Base-by-base conservation (phyloP, 2,329 filamentous ascomycete species). In the Pseudocercospora pini-densiflorae region DNA sequence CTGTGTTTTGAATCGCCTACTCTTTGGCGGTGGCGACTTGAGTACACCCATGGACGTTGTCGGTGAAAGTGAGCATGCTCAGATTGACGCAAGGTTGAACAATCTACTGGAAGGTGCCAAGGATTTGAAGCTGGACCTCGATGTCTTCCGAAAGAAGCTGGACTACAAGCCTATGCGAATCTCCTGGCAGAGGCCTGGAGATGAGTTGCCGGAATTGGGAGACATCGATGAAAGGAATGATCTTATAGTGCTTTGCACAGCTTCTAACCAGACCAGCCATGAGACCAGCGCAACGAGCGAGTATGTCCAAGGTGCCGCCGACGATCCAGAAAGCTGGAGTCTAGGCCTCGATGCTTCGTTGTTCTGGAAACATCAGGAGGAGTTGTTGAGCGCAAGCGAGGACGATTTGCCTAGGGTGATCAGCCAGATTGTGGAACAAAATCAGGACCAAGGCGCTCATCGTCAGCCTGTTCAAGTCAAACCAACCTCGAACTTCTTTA, bases 261-360 rank as follows among this genome's bases (percentile, higher is more conserved):
- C 93, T 12, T 97, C 93, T 1, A 86, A 89, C 33, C 85, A 90
- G 16, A 89, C 93, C 1, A 90, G 89, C 12, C 88, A 87, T 2
- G 92, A 94, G 83, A 87, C 71, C 87, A 69, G 68, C 8, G 66
- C 87, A 29, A 89, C 90, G 75, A 87, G 86, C 2, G 89, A 89
- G 5, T 99, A 99, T 76, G 90, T 99, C 66, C 95, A 98, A 79
- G 95, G 95, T 59, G 94, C 94, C 0, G 95, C 91, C 1, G 95
- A 99, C 78, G 95, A 99, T 77, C 92, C 91, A 12, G 95, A 99
- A 82, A 92, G 92, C 72, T 99, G 95, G 95, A 90, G 93, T 1
- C 82, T 87, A 27, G 93, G 92, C 0, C 85, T 98, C 16, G 95
- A 92, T 0, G 88, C 94, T 0, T 77, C 82, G 0, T 69, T 94